Base-by-base conservation (phyloP, 2,329 filamentous ascomycete species). In the Eutypella sp. region DNA sequence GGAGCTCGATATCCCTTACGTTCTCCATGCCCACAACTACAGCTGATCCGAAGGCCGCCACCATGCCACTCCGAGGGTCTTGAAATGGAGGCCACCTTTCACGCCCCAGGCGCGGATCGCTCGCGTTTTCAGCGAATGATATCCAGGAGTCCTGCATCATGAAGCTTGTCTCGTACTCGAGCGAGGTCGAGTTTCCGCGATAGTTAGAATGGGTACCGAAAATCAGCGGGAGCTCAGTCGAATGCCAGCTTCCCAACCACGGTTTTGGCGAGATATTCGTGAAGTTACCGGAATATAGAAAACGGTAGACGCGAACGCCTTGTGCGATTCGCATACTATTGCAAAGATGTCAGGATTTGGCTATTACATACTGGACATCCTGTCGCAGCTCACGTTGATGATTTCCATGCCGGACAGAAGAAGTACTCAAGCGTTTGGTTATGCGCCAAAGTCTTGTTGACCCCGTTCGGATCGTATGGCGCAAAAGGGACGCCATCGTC, bases 201-300 rank as follows among this genome's bases (percentile, higher is more conserved):
- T 33, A 33, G 18, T 33, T 8, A 31, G 5, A n/a, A 45, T 68
- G 65, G 1, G 68, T 70, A 2, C 67, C 68, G 51, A 71, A 67
- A 22, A 65, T 48, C 52, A 70, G 47, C 11, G 66, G 62, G 19
- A 67, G 53, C 41, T 72, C 67, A 6, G 57, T 56, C 34, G 57
- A 60, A 47, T 73, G 70, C 42, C 67, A 73, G 1, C 68, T 69
- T 5, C 69, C 69, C 38, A 72, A 58, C 67, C 68, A 73, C 2
- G 41, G 41, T 31, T 33, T 19, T 6, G 41, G 41, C 25, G 41
- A 43, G 27, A 43, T 57, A 47, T 73, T 72, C 18, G 65, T 56
- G 51, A 69, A 72, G 44, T 67, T 66, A 41, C 68, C 69, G 3
- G 60, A 60, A 49, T 68, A 70, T 39, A 63, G 56, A 52, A 68